Evolutionary conservation across 208 protist species (phyloP), one percentile per base, ranked within the genome.

Genomic region (Porcisia deanei): DNA sequence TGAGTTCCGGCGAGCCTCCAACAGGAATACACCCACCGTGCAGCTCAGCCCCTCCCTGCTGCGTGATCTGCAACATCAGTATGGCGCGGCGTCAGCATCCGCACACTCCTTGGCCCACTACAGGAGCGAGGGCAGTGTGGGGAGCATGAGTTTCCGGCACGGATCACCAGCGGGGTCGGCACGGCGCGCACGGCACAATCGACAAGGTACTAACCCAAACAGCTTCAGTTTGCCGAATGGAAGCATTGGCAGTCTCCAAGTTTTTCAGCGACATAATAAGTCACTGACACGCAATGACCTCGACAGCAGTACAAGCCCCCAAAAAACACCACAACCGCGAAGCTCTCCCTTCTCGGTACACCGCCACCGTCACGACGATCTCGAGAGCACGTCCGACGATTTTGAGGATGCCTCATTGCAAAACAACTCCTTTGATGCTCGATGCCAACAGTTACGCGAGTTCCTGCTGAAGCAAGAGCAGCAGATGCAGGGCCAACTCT

Each of bases 361-460:
- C 4, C 71, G 73, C 1, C 45, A 78, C 73, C 55, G 60, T 49
- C 65, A 43, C 4, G 82, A 85, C 2, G 67, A 75, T 53, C 73
- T 85, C 41, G 76, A 82, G 70, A 85, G 82, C 59, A 85, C 82
- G 16, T 85, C 82, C 25, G 82, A 85, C 43, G 82, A 85, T 58
- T 85, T 85, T 18, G 82, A 85, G 25, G 82, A 83, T 37, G n/a
- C 63, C 6, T 80, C 76, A 7, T 55, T 75, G 76, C 76, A 66
- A 55, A 71, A 72, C 74, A 66, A 41, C n/a, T 41, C 52, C 64
- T 72, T 66, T 41, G 6, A 25, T 8, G 18, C 43, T 9, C 30
- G 53, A 12, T 64, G 43, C 7, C 64, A 73, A 64, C 61, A 47
- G 63, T 39, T 67, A 53, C 53, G 65, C 25, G 74, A 71, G 41